Evolutionary conservation across 306 rosid genomes (phyloP), one percentile per base, ranked within the genome.

Genomic region (Quercus glauca): DNA sequence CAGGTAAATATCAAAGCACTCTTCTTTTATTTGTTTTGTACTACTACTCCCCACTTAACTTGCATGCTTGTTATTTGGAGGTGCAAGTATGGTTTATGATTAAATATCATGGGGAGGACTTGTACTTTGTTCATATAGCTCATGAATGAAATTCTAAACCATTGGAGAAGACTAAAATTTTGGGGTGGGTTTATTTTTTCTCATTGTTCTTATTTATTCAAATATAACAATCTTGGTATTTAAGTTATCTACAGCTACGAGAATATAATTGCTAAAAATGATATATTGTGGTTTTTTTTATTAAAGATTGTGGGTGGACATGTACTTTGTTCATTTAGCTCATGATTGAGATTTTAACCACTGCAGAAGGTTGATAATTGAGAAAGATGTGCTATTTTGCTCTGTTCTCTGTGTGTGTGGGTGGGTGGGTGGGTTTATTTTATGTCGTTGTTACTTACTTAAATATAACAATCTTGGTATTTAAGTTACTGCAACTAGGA

Each of bases 1-100:
- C 91, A 69, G 85, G 99, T 95, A 83, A 63, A 55, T 80, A 70
- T 78, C 75, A 64, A 82, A 57, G 59, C 71, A 5, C 61, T 61
- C 74, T 73, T 55, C 58, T 75, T 88, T 76, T 70, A 75, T 68
- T 53, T 67, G 13, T 70, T 69, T 43, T 65, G 67, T 59, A 71
- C 49, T 29, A 8, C 45, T 43, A 71, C 11, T 26, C 5, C 12
- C 75, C 81, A 65, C 71, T 78, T 80, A 58, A 26, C 31, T 80
- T 85, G 75, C 81, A 77, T 79, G 84, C 73, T 58, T 78, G 60
- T 74, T 87, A 43, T 74, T 31, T 72, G 58, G 29, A 43, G 25
- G 26, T 70, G 67, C 76, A 78, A 77, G 28, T 61, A 8, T 51
- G 64, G 65, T 52, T 65, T 72, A 70, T 65, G 18, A 10, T 60